phyloP scores from a whole-genome alignment of 1,284 basidiomycete genomes.

The Moniliella sp. region DNA sequence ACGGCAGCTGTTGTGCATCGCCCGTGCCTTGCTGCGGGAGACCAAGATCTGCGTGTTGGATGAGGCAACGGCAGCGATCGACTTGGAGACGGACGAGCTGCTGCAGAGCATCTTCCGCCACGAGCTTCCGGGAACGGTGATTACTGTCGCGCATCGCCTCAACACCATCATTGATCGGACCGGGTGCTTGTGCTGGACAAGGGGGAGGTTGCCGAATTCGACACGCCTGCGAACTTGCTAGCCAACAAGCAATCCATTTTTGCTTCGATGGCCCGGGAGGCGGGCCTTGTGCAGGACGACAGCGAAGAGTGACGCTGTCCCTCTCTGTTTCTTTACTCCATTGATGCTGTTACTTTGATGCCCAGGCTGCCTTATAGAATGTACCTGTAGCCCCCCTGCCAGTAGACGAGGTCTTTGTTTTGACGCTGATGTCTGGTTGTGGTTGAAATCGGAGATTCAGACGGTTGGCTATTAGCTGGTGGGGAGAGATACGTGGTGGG shows the following conservation, averaged over 20 bases:
- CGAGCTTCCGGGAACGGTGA: slow-evolving; percentile 35
- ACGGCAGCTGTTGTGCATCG: slow-evolving; percentile 37
- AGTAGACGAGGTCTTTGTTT: too few relatives aligned
- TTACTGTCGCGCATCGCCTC: slow-evolving; percentile 7
- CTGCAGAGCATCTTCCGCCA: slow-evolving; percentile 56
- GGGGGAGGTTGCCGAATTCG: slow-evolving; percentile 55
- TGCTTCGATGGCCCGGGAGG: slow-evolving; percentile 29
- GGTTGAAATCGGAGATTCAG: too few relatives aligned
- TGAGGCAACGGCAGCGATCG: slow-evolving; percentile 49
- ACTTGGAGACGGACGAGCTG: slow-evolving; percentile 66
- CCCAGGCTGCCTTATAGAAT: too few relatives aligned
- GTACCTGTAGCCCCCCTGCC: too few relatives aligned
- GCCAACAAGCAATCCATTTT: slow-evolving; percentile 35
- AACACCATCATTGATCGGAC: slow-evolving; percentile 45
- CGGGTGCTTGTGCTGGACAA: slow-evolving; percentile 61
- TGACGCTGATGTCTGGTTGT: too few relatives aligned
- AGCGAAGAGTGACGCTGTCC: too few relatives aligned
- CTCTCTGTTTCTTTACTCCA: too few relatives aligned
- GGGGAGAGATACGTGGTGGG: too few relatives aligned
- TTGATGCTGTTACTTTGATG: too few relatives aligned
- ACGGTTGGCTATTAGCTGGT: too few relatives aligned
- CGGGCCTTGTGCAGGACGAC: slow-evolving; percentile 14
- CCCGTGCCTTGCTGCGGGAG: slow-evolving; percentile 33
- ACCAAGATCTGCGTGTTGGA: slow-evolving; percentile 70
- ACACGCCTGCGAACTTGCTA: slow-evolving; percentile 48